Base-by-base conservation (phyloP, 108 stramenopile species). In the Poteriospumella lacustris region DNA sequence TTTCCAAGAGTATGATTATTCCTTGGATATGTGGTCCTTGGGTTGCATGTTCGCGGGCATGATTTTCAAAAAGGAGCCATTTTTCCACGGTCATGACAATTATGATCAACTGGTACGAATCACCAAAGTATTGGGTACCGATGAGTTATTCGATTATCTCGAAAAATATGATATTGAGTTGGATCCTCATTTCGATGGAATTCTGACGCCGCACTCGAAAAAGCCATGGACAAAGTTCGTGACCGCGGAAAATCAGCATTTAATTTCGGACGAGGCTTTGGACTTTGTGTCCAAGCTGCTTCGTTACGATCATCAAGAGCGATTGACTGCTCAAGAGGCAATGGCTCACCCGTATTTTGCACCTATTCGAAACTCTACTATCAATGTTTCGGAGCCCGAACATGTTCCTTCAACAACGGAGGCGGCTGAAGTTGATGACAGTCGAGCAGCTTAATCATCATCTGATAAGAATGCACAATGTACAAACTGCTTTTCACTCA, bases 21-120 rank as follows among this genome's bases (percentile, higher is more conserved):
- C 94, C 42, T 86, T 99, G 72, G 98, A 99, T 82, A 97, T 99
- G 97, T 99, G 98, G 98, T 93, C 92, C 78, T 82, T 99, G 69
- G 98, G 98, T 28, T 97, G 96, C 78, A 99, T 99, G 98, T 94
- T 97, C 84, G 93, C 96, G 0, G 96, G 98, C 33, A 99, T 99
- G 98, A 95, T 99, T 79, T 99, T 99, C 85, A 90, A 96, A 79
- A 97, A 97, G 89, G 98, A 89, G 68, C 88, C 88, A 26, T 86
- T 86, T 89, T 97, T 98, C 83, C 94, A 96, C 78, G 96, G 97
- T 40, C 94, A 94, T 77, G 94, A 99, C 82, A 99, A 99, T 82
- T 97, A 99, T 81, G 97, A 99, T 84, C 97, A 99, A 89, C 88
- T 99, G 29, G 95, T 99, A 34, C 94, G 94, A 80, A 95, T 96